Conservation (phyloP, 2,329 filamentous ascomycete genomes). For the Verticillium alfalfae region DNA sequence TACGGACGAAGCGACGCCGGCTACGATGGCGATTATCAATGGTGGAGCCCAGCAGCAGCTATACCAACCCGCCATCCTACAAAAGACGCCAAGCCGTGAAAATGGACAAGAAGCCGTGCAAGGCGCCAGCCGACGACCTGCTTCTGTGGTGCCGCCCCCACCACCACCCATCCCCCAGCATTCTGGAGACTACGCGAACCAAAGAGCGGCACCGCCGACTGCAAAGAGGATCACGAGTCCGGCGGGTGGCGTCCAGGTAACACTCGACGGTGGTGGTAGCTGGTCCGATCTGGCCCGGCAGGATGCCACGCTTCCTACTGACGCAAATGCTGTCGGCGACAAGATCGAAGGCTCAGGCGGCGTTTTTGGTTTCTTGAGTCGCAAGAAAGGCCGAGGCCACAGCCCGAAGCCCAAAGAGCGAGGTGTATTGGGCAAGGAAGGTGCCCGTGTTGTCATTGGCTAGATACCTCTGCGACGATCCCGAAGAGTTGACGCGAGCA, state of each 20-base stretch:
- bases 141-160: constrained; percentile 4
- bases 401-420: constrained; percentile 93
- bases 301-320: constrained; percentile 66
- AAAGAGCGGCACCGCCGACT: constrained; percentile 27
- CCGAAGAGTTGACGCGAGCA: neutral
- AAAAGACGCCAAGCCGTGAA: constrained; percentile 2
- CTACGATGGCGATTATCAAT: constrained; percentile 22
- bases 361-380: constrained; percentile 83
- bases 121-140: neutral
- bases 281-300: constrained; percentile 89
- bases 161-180: constrained; percentile 37
- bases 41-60: constrained; percentile 6
- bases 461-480: constrained; percentile 23
- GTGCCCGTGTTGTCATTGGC: constrained; percentile 75
- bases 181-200: constrained; percentile 37
- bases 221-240: constrained; percentile 68
- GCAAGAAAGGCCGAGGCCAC: constrained; percentile 84
- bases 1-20: constrained; percentile 42
- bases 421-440: constrained; percentile 91
- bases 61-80: constrained; percentile 3
- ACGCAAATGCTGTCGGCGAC: constrained; percentile 51
- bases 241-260: constrained; percentile 82
- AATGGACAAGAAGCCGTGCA: constrained; percentile 13
- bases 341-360: constrained; percentile 61
- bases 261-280: constrained; percentile 80